Percentiles rank a stretch among this genome's conserved stretches.
These are phyloP conservation scores for Vigna nakashimae DNA, from an alignment of 306 rosid genomes.

Conservation along the genomic window DNA sequence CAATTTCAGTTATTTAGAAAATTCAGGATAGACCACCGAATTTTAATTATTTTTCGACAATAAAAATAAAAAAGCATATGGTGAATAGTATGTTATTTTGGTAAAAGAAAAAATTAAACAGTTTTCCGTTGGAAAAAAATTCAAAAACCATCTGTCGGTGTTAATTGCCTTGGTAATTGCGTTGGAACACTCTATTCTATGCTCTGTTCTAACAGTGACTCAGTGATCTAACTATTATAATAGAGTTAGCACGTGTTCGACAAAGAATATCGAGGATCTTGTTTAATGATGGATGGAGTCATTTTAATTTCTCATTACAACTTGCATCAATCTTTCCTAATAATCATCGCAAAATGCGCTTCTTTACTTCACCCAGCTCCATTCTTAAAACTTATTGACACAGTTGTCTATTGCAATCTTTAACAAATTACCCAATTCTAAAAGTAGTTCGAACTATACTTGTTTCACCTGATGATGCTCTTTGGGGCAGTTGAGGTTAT, in stretches of 20 bases:
- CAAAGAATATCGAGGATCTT: slow-evolving; percentile 3
- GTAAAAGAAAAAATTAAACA: no score
- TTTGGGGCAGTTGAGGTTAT: slow-evolving; percentile 9
- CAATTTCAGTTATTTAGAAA: no score
- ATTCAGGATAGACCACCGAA: no score
- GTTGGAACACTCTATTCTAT: neutral
- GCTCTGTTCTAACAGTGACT: neutral
- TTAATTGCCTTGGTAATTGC: neutral
- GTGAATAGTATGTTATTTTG: no score
- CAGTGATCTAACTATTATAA: neutral
- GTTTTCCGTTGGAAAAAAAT: no score
- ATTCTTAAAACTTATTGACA: neutral
- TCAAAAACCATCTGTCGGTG: neutral
- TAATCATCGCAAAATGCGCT: no score
- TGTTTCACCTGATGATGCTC: neutral
- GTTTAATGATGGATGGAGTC: neutral
- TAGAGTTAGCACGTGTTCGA: neutral
- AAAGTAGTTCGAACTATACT: no score
- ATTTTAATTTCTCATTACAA: neutral
- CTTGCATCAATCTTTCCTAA: neutral
- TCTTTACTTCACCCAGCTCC: no score
- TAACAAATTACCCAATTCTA: no score
- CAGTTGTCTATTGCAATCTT: neutral
- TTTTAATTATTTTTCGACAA: no score
- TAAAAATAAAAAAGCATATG: no score